These are phyloP conservation scores for Lipomyces lipofer DNA, from an alignment of 805 yeast species.

Conservation along the genomic window DNA sequence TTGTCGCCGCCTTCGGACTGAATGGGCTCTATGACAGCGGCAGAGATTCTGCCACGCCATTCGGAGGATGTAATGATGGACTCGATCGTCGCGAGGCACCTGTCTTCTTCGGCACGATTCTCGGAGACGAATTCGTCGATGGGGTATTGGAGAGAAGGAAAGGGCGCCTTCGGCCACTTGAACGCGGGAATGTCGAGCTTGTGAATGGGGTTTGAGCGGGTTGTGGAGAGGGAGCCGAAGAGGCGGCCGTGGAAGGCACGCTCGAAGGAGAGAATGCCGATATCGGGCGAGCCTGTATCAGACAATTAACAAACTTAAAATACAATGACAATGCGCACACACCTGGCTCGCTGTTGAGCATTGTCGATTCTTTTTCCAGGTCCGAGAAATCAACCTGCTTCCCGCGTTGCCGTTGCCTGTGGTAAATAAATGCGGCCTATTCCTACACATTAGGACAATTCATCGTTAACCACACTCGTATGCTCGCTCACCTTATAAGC, in stretches of 20 bases:
- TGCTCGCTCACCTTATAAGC: too few relatives aligned
- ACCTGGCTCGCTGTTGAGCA: constrained; percentile 85
- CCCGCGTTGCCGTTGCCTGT: constrained; percentile 63
- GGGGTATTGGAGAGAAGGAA: constrained; percentile 84
- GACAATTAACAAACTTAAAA: neutral
- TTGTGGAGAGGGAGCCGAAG: constrained; percentile 86
- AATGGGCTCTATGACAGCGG: constrained; percentile 85
- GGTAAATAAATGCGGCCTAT: constrained; percentile 85
- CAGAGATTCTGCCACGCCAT: constrained; percentile 81
- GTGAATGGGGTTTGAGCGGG: constrained; percentile 93
- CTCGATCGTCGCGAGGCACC: constrained; percentile 78
- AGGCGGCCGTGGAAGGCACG: constrained; percentile 93
- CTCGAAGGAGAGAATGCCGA: constrained; percentile 82
- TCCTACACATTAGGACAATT: neutral
- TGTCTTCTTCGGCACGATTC: constrained; percentile 75
- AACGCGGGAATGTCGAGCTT: constrained; percentile 85
- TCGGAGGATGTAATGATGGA: constrained; percentile 55
- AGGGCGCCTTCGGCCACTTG: constrained; percentile 96
- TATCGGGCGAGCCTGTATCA: constrained; percentile 71
- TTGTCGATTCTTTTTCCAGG: constrained; percentile 70
- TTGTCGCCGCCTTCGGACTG: constrained; percentile 93
- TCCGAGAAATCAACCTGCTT: constrained; percentile 56
- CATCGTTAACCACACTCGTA: neutral
- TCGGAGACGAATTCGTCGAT: constrained; percentile 62
- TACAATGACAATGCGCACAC: constrained; percentile 38